These are phyloP conservation scores for Stentor coeruleus DNA, from an alignment of 73 alveolate genomes.

Conservation along the genomic window DNA sequence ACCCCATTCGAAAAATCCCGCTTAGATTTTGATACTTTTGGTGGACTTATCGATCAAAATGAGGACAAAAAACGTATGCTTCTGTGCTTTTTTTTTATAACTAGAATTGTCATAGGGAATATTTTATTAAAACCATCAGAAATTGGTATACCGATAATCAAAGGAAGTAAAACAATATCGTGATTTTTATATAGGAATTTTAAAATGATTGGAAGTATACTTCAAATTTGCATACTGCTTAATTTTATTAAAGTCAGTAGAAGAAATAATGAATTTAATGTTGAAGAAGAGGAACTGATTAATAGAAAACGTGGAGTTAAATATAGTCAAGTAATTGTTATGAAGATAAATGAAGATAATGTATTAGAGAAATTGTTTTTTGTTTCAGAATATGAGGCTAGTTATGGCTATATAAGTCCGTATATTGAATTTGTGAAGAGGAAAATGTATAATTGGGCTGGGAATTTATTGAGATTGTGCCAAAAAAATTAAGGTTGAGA, in stretches of 20 bases:
- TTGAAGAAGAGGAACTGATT: neutral
- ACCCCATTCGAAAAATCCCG: slow-evolving; percentile 22
- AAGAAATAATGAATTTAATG: neutral
- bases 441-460: no score
- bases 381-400: neutral
- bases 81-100: slow-evolving; percentile 30
- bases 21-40: slow-evolving; percentile 26
- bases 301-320: neutral
- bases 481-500: no score
- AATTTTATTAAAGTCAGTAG: neutral
- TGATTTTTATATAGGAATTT: neutral
- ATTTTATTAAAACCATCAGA: slow-evolving; percentile 18
- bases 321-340: neutral
- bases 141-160: neutral
- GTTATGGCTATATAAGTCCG: no score
- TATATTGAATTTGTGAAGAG: no score
- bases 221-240: neutral
- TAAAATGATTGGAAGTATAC: neutral
- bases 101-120: slow-evolving; percentile 28
- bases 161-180: neutral
- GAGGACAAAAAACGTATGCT: slow-evolving; percentile 14
- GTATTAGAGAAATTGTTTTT: neutral
- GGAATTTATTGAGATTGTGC: no score
- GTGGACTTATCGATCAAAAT: slow-evolving; percentile 4
- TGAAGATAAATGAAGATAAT: neutral